Base-by-base conservation (phyloP, 805 yeast species). In the Torulaspora maleeae region DNA sequence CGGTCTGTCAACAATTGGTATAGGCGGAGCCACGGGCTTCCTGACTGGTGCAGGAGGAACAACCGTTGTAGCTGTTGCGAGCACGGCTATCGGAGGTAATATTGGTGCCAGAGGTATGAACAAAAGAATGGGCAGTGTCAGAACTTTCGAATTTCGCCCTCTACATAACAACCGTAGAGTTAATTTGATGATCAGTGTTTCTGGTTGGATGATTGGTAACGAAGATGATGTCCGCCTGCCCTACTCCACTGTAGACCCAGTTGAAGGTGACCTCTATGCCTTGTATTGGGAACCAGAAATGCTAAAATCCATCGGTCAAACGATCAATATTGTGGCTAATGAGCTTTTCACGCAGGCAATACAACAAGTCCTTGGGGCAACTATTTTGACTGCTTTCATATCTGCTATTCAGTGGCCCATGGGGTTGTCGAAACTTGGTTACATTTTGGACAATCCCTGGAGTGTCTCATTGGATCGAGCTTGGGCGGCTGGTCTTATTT, bases 271-370 rank as follows among this genome's bases (percentile, higher is more conserved):
- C 63, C 68, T 93, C 54, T 86, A 84, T 56, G 88, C 98, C 0
- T 72, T 93, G 6, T 70, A 86, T 38, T 93, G 99, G 99, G 99
- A 93, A 65, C 99, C 99, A 0, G 99, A 93, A 54, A 87, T 93
- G 93, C 79, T 93, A 57, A 83, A 80, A 50, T 85, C 95, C 44
- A 88, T 86, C 78, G 99, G 99, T 61, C 97, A 93, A 65, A 93
- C 99, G 0, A 91, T 93, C 52, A 79, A 80, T 51, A 90, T 93
- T 56, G 74, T 93, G 46, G 99, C 99, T 0, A 85, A 91, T 33
- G 99, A 93, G 67, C 91, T 95, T 0, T 73, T 95, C 43, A 80
- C 95, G 0, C 93, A 91, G 54, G 87, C 96, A 4, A 83, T 93
- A 36, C 99, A 93, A 69, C 99, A 95, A 64, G 83, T 93, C 46